A percentile compares a stretch with the other conserved stretches of the same genome.
Evolutionary conservation across 2,329 filamentous ascomycete species (phyloP).

Genomic region (Cladosporium sp.): DNA sequence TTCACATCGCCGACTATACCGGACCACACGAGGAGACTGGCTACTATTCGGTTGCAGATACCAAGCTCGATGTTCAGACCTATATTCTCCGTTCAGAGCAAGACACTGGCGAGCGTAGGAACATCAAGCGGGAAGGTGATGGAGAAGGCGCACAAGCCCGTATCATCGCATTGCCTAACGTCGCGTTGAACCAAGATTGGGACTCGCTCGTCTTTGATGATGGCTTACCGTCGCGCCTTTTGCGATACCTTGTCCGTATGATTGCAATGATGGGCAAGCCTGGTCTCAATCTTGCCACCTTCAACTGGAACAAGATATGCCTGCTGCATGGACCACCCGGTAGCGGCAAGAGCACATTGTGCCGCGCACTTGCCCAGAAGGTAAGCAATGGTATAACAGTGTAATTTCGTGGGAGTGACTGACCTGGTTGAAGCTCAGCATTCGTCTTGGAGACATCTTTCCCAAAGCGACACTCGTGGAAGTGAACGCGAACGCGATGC

Average conservation of each 20-base stretch:
- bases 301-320: slow-evolving; percentile 49
- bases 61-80: slow-evolving; percentile 45
- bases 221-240: slow-evolving; percentile 42
- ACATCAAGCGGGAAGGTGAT: slow-evolving; percentile 28
- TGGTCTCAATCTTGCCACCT: slow-evolving; percentile 39
- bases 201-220: slow-evolving; percentile 49
- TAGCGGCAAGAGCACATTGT: slow-evolving; percentile 46
- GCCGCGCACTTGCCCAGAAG: slow-evolving; percentile 53
- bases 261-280: slow-evolving; percentile 38
- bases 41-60: slow-evolving; percentile 35
- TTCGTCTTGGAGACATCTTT: slow-evolving; percentile 44
- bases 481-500: slow-evolving; percentile 46
- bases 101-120: slow-evolving; percentile 28
- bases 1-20: slow-evolving; percentile 43
- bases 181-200: slow-evolving; percentile 45
- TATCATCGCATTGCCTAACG: slow-evolving; percentile 40
- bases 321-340: slow-evolving; percentile 48
- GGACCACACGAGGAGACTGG: slow-evolving; percentile 27
- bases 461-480: slow-evolving; percentile 42
- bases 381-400: slow-evolving; percentile 31
- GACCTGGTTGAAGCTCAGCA: slow-evolving; percentile 24
- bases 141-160: slow-evolving; percentile 36
- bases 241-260: slow-evolving; percentile 42
- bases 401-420: not conserved
- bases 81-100: slow-evolving; percentile 40